A percentile compares a stretch with the other conserved stretches of the same genome.
Conservation (phyloP, 225 moss, liverwort and hornwort genomes). For the Rhytidiadelphus loreus region DNA sequence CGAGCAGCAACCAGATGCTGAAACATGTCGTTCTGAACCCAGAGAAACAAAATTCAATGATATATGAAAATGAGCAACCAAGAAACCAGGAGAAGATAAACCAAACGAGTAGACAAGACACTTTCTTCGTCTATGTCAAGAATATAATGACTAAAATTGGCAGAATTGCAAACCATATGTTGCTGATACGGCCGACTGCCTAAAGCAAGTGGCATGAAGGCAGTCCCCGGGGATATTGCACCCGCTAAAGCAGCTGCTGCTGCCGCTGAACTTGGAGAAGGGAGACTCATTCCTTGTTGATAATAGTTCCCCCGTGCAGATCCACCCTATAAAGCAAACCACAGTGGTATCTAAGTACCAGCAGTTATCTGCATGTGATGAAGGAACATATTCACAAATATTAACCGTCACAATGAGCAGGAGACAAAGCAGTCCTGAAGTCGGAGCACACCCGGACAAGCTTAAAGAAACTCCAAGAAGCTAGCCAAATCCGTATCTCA, state of each 20-base stretch:
- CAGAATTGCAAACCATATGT: slow-evolving; percentile 40
- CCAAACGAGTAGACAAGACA: background rate
- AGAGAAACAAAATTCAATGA: background rate
- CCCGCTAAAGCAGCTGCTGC: slow-evolving; percentile 64
- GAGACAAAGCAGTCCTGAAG: background rate
- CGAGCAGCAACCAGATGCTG: background rate
- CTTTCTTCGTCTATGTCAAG: background rate
- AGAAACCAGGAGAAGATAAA: background rate
- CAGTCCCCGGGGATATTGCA: slow-evolving; percentile 67
- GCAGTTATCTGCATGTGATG: background rate
- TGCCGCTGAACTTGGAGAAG: slow-evolving; percentile 58
- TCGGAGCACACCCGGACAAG: background rate
- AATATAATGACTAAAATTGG: background rate
- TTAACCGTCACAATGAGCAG: background rate
- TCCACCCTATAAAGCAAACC: slow-evolving; percentile 43
- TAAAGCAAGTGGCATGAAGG: slow-evolving; percentile 59
- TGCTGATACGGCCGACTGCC: slow-evolving; percentile 61
- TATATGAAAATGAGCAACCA: background rate
- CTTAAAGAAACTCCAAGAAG: background rate
- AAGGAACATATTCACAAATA: background rate
- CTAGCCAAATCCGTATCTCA: background rate
- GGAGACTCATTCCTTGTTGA: slow-evolving; percentile 58
- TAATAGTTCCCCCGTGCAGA: slow-evolving; percentile 70
- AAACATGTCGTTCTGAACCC: background rate
- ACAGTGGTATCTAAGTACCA: slow-evolving; percentile 1